A percentile compares a stretch with the other conserved stretches of the same genome.
Conservation (phyloP, 805 yeast species). For the Saccharomycopsis capsularis region DNA sequence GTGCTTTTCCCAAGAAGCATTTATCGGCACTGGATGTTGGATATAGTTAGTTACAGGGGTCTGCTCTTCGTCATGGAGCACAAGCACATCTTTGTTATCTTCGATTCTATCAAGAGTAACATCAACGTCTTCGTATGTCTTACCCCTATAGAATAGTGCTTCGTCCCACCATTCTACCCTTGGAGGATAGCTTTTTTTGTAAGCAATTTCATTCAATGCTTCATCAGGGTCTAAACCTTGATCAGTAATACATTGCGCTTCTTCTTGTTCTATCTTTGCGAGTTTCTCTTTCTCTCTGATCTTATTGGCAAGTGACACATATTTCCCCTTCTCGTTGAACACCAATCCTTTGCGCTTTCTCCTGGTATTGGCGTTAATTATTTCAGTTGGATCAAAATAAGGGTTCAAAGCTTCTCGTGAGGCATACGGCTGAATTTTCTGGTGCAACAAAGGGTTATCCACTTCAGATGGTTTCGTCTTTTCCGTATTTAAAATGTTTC, state of each 20-base stretch:
- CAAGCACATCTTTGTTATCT: constrained; percentile 24
- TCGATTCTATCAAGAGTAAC: constrained; percentile 31
- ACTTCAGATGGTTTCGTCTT: neutral
- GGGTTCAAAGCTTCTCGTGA: constrained; percentile 31
- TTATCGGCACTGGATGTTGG: constrained; percentile 72
- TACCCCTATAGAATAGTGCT: constrained; percentile 38
- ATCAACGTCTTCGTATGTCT: constrained; percentile 32
- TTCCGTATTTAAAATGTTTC: constrained; percentile 20
- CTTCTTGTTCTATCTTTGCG: constrained; percentile 31
- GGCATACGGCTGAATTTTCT: constrained; percentile 12
- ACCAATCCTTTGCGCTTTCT: constrained; percentile 34
- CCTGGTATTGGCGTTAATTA: constrained; percentile 11
- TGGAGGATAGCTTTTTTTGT: constrained; percentile 47
- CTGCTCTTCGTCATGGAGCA: constrained; percentile 31
- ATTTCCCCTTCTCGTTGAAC: constrained; percentile 61
- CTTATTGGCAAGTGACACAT: constrained; percentile 37
- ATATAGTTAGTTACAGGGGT: constrained; percentile 60
- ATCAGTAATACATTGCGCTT: constrained; percentile 27
- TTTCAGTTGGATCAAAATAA: constrained; percentile 28
- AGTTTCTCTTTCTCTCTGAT: constrained; percentile 36
- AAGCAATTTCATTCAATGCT: constrained; percentile 49
- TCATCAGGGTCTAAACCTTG: constrained; percentile 47
- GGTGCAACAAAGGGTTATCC: constrained; percentile 3
- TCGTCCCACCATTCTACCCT: constrained; percentile 86
- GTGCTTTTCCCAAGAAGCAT: constrained; percentile 50